Base-by-base conservation (phyloP, 345 rosid species). In the Lepidium aucheri region DNA sequence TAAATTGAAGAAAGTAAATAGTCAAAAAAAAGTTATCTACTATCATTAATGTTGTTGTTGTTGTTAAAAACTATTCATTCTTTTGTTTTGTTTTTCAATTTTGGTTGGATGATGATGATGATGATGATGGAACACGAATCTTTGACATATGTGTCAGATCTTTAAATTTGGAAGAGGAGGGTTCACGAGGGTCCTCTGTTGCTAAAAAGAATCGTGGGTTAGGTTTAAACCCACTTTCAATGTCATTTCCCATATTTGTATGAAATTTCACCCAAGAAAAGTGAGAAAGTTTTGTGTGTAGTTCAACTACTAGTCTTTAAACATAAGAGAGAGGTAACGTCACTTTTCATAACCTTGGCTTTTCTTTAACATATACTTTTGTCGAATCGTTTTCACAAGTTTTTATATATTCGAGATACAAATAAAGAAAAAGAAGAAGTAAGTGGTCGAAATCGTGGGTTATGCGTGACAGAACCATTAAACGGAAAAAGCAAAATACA, bases 401-500 rank as follows among this genome's bases (percentile, higher is more conserved):
- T 61, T 26, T 39, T 9, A 9, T 64, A 47, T 72, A 56, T 72
- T 62, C 55, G 39, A 20, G 22, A 39, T 46, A 32, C 30, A 5
- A 45, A 24, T 17, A 15, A 12, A 40, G 8, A 16, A 15, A 41
- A 46, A n/a, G 11, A 14, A 33, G 32, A 51, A 33, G 66, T 17
- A 30, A 61, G 75, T 65, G 66, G 65, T 63, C 32, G 53, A 65
- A 57, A 43, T 49, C 71, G 71, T 72, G 66, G 70, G 60, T 57
- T 56, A 49, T 72, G 70, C 65, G 70, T 72, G 76, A 72, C 76
- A 72, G 59, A 65, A 65, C 60, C 71, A 72, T 65, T 72, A 49
- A 72, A 50, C 46, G 20, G 1, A 28, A 28, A 65, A 72, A 72
- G 69, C 63, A 63, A 55, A 49, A 32, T 5, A n/a, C 16, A 35